Evolutionary conservation across 2,329 filamentous ascomycete genomes (phyloP), one percentile per base, ranked within the genome.

Genomic region (Arthrobotrys megalospora): DNA sequence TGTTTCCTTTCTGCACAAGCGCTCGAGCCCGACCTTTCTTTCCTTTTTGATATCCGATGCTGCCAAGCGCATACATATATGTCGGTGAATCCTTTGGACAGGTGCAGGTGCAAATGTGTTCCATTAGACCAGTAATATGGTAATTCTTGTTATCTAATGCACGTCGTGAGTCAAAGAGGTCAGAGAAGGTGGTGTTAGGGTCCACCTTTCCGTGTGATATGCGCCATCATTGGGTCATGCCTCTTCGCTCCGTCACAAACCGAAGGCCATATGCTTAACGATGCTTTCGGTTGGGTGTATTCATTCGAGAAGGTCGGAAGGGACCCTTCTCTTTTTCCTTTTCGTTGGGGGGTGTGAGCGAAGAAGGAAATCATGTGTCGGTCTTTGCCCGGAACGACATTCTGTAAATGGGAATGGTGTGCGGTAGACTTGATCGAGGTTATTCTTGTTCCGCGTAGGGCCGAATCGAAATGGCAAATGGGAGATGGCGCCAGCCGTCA

Each of bases 341-440:
- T 63, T 16, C 48, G 24, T 62, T 38, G 52, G 55, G 52, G 28
- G 50, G 4, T 53, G 34, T 38, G 52, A 3, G 34, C 6, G 14
- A 28, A 53, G 24, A 58, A 10, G 55, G 41, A 41, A 62, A 68
- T 78, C 67, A 78, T 72, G 67, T 72, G 67, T 75, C 63, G 75
- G 65, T 58, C 66, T 70, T 48, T 41, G 60, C 36, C 75, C 75
- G 75, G 75, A 78, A 78, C 67, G 67, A 78, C 75, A 72, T 78
- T 72, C 75, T 78, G 60, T 47, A 78, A 78, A 55, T 62, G 62
- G 73, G 73, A 71, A 67, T 50, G 52, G 36, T 32, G 55, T 50
- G 60, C 50, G 60, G 67, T 67, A 71, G 43, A 34, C 16, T 65
- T 67, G 34, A 41, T 65, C 7, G 38, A 43, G 16, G 16, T 47